A percentile compares a stretch with the other conserved stretches of the same genome.
These are phyloP conservation scores for Tuber melanosporum DNA, from an alignment of 495 filamentous ascomycete species.

Conservation along the genomic window DNA sequence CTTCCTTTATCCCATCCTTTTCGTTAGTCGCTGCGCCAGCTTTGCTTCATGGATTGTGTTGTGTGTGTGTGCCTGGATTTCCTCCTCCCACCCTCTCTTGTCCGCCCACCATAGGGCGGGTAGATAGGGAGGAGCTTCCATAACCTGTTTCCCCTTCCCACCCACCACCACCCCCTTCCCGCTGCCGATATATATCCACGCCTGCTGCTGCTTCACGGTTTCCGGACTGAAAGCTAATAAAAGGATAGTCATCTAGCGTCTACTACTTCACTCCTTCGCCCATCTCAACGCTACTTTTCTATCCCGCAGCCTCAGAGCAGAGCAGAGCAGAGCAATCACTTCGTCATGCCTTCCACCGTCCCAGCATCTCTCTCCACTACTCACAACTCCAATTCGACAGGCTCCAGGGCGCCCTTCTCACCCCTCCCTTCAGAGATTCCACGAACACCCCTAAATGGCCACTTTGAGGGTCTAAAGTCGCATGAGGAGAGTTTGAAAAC, in stretches of 20 bases:
- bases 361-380: neutral
- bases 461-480: slow-evolving; percentile 30
- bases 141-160: slow-evolving; percentile 7
- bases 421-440: slow-evolving; percentile 41
- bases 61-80: neutral
- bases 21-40: neutral
- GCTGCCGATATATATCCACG: slow-evolving; percentile 15
- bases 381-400: neutral
- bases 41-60: neutral
- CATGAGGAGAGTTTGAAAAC: slow-evolving; percentile 51
- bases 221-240: slow-evolving; percentile 11
- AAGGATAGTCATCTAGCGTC: neutral
- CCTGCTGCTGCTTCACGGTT: slow-evolving; percentile 20
- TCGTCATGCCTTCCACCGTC: neutral
- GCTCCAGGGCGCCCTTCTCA: slow-evolving; percentile 30
- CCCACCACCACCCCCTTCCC: slow-evolving; percentile 2
- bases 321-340: neutral
- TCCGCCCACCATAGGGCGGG: slow-evolving; percentile 17
- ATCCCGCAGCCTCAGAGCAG: slow-evolving; percentile 35
- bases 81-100: slow-evolving; percentile 14
- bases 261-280: slow-evolving; percentile 1
- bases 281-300: slow-evolving; percentile 24
- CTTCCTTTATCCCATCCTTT: neutral
- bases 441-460: slow-evolving; percentile 38
- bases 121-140: slow-evolving; percentile 16